Evolutionary conservation across 495 filamentous ascomycete genomes (phyloP).

Genomic region (Penicillium macrosclerotiorum): DNA sequence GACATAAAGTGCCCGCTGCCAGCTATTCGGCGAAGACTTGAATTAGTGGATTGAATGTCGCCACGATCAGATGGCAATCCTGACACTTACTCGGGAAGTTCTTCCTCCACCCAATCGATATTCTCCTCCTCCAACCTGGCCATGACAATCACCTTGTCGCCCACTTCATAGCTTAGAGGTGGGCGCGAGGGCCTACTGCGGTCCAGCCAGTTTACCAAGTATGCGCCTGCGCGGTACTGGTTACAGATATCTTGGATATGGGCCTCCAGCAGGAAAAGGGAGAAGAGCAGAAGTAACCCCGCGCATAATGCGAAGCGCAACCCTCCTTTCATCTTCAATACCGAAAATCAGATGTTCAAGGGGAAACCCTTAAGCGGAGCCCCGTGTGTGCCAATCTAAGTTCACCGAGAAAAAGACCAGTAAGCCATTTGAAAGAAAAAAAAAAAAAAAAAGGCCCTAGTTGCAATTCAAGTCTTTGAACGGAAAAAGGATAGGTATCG

Average conservation of each 20-base stretch:
- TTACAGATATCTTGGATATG: constrained; percentile 41
- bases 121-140: constrained; percentile 55
- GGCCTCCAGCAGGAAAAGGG: constrained; percentile 36
- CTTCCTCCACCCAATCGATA: constrained; percentile 57
- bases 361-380: constrained; percentile 8
- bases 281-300: constrained; percentile 27
- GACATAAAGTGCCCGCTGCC: constrained; percentile 62
- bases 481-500: too few species aligned
- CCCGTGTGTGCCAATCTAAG: constrained; percentile 8
- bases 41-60: neutral
- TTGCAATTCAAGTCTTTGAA: too few species aligned
- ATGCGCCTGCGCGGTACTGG: constrained; percentile 46
- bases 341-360: constrained; percentile 3
- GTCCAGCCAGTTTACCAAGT: constrained; percentile 36
- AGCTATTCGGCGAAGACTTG: constrained; percentile 24
- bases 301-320: constrained; percentile 35
- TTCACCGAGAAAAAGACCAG: constrained; percentile 7
- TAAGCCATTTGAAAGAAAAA: constrained; percentile 5
- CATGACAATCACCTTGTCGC: constrained; percentile 56
- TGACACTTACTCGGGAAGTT: constrained; percentile 47
- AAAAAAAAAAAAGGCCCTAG: too few species aligned
- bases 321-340: constrained; percentile 38
- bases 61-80: neutral
- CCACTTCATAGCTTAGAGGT: constrained; percentile 8
- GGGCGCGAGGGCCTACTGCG: constrained; percentile 13